Conservation (phyloP, 169 alveolate species). For the Cryptosporidium xiaoi region DNA sequence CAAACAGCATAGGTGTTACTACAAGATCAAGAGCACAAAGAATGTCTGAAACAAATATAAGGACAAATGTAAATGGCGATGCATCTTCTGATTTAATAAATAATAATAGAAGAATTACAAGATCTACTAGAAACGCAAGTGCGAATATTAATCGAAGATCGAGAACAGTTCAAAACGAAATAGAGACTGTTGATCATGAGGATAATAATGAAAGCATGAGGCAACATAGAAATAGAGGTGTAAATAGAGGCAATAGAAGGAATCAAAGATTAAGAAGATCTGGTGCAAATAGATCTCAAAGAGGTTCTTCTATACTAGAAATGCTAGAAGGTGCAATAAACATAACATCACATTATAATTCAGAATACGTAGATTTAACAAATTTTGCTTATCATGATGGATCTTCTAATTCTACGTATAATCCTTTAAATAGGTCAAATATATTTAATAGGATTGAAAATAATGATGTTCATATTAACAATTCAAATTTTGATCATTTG, state of each 20-base stretch:
- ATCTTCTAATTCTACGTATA: slow-evolving; percentile 2
- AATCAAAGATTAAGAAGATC: not conserved
- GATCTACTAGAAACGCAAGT: slow-evolving; percentile 8
- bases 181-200: not conserved
- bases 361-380: slow-evolving; percentile 60
- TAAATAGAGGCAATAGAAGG: not conserved
- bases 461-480: not conserved
- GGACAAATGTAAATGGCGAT: not conserved
- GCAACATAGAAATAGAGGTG: not conserved
- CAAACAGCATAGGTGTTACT: not conserved
- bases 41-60: not conserved
- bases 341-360: slow-evolving; percentile 19
- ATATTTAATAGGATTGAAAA: not conserved
- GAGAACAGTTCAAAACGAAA: not conserved
- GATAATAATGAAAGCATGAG: not conserved
- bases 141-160: not conserved
- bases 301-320: slow-evolving; percentile 4
- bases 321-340: slow-evolving; percentile 1
- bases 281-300: slow-evolving; percentile 3
- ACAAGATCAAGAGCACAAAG: slow-evolving; percentile 10
- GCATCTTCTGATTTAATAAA: not conserved
- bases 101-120: not conserved
- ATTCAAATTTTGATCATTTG: not conserved
- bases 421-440: not conserved
- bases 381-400: slow-evolving; percentile 21